Percentiles rank a stretch among this genome's conserved stretches.
Conservation (phyloP, 352 stramenopile species). For the Thalassiosira hispida region DNA sequence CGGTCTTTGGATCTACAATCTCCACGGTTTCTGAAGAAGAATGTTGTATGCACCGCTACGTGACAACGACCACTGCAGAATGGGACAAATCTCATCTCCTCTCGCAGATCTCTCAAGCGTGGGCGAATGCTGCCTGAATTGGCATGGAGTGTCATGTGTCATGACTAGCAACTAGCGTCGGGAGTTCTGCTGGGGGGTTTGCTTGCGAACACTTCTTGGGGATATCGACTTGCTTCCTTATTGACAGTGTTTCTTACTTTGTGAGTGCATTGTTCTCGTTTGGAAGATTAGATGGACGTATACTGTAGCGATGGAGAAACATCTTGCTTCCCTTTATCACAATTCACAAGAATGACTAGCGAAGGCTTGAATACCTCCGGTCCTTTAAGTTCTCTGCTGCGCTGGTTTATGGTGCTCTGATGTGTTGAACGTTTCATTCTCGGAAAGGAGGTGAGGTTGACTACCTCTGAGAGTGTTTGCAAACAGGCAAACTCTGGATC, state of each 20-base stretch:
- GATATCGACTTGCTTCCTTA: constrained; percentile 63
- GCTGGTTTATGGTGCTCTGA: constrained; percentile 60
- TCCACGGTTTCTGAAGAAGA: too few species aligned
- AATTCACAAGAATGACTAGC: constrained; percentile 30
- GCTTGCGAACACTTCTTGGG: constrained; percentile 46
- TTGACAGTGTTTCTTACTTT: constrained; percentile 65
- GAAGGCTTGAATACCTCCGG: constrained; percentile 49
- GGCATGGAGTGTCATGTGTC: constrained; percentile 66
- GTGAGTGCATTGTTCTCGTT: constrained; percentile 58
- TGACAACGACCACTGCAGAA: too few species aligned
- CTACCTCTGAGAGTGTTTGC: constrained; percentile 53
- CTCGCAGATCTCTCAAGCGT: too few species aligned
- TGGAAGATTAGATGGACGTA: constrained; percentile 52
- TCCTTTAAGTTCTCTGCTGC: constrained; percentile 56
- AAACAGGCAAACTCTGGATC: too few species aligned
- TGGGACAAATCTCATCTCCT: too few species aligned
- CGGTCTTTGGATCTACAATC: too few species aligned
- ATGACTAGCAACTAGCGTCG: constrained; percentile 61
- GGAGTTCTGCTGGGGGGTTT: constrained; percentile 54
- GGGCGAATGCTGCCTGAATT: constrained; percentile 63
- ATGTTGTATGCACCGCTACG: too few species aligned
- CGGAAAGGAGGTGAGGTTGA: constrained; percentile 27
- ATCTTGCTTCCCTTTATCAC: constrained; percentile 1
- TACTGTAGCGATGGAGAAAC: not conserved
- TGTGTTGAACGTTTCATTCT: constrained; percentile 74